These are phyloP conservation scores for Calonectria montana DNA, from an alignment of 2,329 filamentous ascomycete genomes.

Conservation along the genomic window DNA sequence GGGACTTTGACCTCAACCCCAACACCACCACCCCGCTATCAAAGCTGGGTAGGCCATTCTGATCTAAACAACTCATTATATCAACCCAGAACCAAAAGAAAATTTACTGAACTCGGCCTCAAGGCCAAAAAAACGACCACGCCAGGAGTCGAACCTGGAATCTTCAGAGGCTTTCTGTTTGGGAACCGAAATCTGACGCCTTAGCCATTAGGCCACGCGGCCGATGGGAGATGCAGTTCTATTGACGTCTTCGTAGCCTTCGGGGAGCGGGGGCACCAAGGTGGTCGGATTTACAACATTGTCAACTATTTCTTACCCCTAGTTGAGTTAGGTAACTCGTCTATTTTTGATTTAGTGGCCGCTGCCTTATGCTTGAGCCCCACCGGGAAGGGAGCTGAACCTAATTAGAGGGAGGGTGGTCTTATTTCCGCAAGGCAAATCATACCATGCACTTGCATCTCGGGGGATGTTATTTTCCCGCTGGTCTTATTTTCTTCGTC, in stretches of 20 bases:
- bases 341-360: background rate
- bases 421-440: background rate
- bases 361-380: background rate
- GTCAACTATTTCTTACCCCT: background rate
- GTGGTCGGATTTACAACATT: background rate
- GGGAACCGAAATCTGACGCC: constrained; percentile 51
- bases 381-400: background rate
- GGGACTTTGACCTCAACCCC: too few species aligned
- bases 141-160: constrained; percentile 7
- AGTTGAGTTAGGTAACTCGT: background rate
- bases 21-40: too few species aligned
- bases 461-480: background rate
- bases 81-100: background rate
- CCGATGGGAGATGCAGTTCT: constrained; percentile 23
- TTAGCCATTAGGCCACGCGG: constrained; percentile 52
- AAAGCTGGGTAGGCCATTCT: too few species aligned
- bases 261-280: background rate
- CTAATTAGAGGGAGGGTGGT: background rate
- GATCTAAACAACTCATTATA: background rate
- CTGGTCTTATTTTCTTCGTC: background rate
- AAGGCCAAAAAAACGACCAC: background rate
- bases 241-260: background rate
- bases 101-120: background rate
- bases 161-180: constrained; percentile 33
- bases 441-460: background rate